These are phyloP conservation scores for Populus pruinosa DNA, from an alignment of 345 rosid genomes.

Conservation along the genomic window DNA sequence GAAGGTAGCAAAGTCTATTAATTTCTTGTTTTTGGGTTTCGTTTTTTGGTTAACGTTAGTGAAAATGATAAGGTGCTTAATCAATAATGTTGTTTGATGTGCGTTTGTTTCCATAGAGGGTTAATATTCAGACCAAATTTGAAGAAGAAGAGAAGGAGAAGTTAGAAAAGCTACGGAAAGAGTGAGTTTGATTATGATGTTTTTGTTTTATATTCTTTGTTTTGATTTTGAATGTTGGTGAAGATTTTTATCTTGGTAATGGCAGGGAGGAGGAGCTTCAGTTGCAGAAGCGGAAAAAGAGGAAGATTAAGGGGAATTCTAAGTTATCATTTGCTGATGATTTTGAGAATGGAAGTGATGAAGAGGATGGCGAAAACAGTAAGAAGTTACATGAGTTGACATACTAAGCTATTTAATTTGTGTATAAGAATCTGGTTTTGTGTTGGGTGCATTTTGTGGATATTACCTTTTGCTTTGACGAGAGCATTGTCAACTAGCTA, in stretches of 20 bases:
- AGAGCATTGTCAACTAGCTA: neutral
- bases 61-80: neutral
- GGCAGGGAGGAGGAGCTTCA: constrained; percentile 88
- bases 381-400: constrained; percentile 13
- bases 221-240: neutral
- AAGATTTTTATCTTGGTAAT: constrained; percentile 4
- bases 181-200: constrained; percentile 42
- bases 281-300: constrained; percentile 80
- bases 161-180: constrained; percentile 81
- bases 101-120: constrained; percentile 50
- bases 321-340: constrained; percentile 86
- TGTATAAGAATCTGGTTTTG: neutral
- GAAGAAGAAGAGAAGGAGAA: constrained; percentile 99
- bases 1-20: constrained; percentile 52
- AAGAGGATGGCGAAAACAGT: constrained; percentile 55
- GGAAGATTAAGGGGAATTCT: constrained; percentile 73
- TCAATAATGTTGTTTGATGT: neutral
- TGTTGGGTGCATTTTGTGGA: neutral
- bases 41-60: neutral
- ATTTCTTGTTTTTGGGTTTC: neutral
- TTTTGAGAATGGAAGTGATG: constrained; percentile 74
- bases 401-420: neutral
- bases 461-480: neutral
- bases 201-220: neutral
- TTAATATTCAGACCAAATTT: constrained; percentile 80